These are phyloP conservation scores for Ascochyta pisi DNA, from an alignment of 2,329 filamentous ascomycete genomes.

Conservation along the genomic window DNA sequence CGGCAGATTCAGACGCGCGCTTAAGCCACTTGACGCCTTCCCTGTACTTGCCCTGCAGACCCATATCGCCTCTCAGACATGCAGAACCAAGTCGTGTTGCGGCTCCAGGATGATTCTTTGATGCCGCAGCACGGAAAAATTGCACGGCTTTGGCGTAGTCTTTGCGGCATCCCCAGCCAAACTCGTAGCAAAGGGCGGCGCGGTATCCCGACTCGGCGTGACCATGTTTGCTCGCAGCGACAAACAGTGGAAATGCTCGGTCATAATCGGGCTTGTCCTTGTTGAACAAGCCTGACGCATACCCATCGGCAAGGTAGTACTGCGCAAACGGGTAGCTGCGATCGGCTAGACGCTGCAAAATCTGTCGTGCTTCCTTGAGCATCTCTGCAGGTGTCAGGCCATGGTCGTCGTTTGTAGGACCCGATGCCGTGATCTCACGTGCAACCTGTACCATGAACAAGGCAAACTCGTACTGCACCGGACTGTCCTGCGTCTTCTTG, in stretches of 20 bases:
- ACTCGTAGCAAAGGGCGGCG: constrained; percentile 93
- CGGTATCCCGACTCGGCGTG: constrained; percentile 96
- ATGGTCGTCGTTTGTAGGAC: constrained; percentile 43
- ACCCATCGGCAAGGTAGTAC: constrained; percentile 95
- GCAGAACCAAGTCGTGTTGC: constrained; percentile 92
- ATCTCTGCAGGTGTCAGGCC: constrained; percentile 66
- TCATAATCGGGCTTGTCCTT: constrained; percentile 94
- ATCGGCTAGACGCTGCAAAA: constrained; percentile 84
- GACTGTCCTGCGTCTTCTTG: constrained; percentile 91
- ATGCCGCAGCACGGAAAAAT: constrained; percentile 87
- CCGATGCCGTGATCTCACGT: constrained; percentile 66
- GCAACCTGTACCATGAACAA: constrained; percentile 91
- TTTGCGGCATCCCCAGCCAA: constrained; percentile 93
- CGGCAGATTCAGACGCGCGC: constrained; percentile 86
- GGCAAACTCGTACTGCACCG: constrained; percentile 95
- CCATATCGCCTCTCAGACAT: constrained; percentile 87
- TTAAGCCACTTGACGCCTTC: constrained; percentile 98
- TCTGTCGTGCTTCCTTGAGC: constrained; percentile 84
- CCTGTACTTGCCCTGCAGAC: constrained; percentile 79
- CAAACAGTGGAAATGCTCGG: constrained; percentile 88
- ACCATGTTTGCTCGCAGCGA: constrained; percentile 93
- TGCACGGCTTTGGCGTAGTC: constrained; percentile 92
- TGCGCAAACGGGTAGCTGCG: constrained; percentile 95
- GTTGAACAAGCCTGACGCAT: constrained; percentile 91
- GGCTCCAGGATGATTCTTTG: constrained; percentile 93